Base-by-base conservation (phyloP, 1,139 yeast species). In the Geotrichum klebahnii region DNA sequence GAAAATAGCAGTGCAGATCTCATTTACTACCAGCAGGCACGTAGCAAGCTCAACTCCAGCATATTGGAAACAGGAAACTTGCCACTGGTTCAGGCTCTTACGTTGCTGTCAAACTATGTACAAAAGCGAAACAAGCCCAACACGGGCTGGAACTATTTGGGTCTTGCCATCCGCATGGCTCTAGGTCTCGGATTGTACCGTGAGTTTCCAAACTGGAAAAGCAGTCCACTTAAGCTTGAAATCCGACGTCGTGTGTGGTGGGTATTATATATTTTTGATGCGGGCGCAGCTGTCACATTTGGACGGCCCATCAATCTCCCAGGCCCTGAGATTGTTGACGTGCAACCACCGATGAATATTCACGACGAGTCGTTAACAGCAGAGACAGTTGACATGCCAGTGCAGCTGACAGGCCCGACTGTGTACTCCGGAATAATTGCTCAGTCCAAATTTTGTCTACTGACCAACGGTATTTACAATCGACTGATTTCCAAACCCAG, bases 261-360 rank as follows among this genome's bases (percentile, higher is more conserved):
- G 67, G 82, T 83, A 4, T 60, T 82, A 49, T 80, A 78, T 56
- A 76, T 78, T 49, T 80, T 80, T 59, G 86, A 81, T 62, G 77
- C 81, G 23, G 82, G 84, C 41, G 78, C 84, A 9, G 79, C 84
- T 0, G 71, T 81, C 14, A 77, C 84, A 0, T 80, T 80, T 66
- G 88, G 86, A 20, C 70, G 88, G 57, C 86, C 88, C 1, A 72
- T 80, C n/a, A 75, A 76, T 53, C 68, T 79, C 33, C 82, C 84
- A 1, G 70, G 71, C 14, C 64, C 69, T 28, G 74, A 74, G 43
- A 74, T 78, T 48, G 73, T 78, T 57, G 83, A 79, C 58, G 74
- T 77, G 36, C 69, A 71, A 36, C 66, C 74, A 40, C 81, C 80
- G 8, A 65, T 73, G 9, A 79, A 80, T 55, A 71, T 80, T 44